phyloP scores from a whole-genome alignment of 495 filamentous ascomycete species.

The Hyaloscypha variabilis region DNA sequence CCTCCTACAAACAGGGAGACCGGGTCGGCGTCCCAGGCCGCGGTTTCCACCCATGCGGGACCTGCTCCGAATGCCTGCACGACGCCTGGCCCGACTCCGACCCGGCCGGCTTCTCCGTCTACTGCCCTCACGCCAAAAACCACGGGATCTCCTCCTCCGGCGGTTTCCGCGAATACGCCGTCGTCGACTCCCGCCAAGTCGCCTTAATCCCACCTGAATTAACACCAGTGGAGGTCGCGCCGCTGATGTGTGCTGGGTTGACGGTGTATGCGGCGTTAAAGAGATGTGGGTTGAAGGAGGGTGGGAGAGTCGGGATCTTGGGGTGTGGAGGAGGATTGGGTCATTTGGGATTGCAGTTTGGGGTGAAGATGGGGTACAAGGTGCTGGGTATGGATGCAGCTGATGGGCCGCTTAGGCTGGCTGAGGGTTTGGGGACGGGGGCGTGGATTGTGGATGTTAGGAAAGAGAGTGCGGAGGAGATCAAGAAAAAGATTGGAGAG shows the following conservation, averaged over 20 bases:
- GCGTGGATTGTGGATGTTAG: slow-evolving; percentile 40
- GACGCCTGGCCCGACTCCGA: slow-evolving; percentile 37
- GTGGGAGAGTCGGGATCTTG: slow-evolving; percentile 52
- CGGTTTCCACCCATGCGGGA: slow-evolving; percentile 47
- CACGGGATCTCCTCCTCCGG: slow-evolving; percentile 45
- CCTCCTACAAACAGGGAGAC: slow-evolving; percentile 37
- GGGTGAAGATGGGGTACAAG: slow-evolving; percentile 49
- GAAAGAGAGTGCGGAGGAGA: slow-evolving; percentile 4
- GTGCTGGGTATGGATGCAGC: slow-evolving; percentile 56
- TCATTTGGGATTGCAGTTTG: slow-evolving; percentile 55
- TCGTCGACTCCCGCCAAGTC: slow-evolving; percentile 45
- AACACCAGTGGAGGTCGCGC: slow-evolving; percentile 49
- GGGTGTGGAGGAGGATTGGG: slow-evolving; percentile 61
- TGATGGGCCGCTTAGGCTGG: slow-evolving; percentile 45
- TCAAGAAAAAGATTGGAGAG: slow-evolving; percentile 2
- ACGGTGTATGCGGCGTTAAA: slow-evolving; percentile 39
- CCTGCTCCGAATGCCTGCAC: slow-evolving; percentile 48
- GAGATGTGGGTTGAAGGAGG: slow-evolving; percentile 42
- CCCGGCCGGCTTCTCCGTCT: slow-evolving; percentile 43
- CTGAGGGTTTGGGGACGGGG: slow-evolving; percentile 34
- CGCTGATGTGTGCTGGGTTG: slow-evolving; percentile 57
- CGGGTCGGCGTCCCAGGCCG: slow-evolving; percentile 49
- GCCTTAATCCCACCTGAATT: slow-evolving; percentile 48
- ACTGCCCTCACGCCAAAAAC: slow-evolving; percentile 47
- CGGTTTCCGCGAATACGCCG: slow-evolving; percentile 53